Percentiles rank a stretch among this genome's conserved stretches.
These are phyloP conservation scores for Cryptosporidium xiaoi DNA, from an alignment of 169 alveolate genomes.

Conservation along the genomic window DNA sequence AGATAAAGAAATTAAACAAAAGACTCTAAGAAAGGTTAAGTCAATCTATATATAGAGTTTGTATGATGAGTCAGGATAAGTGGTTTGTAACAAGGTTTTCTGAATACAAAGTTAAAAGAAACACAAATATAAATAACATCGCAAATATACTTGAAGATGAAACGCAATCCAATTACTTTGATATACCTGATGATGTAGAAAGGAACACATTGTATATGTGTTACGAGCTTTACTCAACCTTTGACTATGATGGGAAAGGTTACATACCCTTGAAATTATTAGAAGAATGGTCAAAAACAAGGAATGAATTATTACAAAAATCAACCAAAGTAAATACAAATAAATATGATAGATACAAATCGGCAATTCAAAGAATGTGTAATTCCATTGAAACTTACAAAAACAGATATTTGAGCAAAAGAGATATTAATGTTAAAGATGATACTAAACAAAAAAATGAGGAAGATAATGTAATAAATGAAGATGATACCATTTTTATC, in stretches of 20 bases:
- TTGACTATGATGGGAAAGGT: slow-evolving; percentile 51
- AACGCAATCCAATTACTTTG: slow-evolving; percentile 7
- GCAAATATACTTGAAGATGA: slow-evolving; percentile 12
- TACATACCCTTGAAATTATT: slow-evolving; percentile 21
- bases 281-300: slow-evolving; percentile 44
- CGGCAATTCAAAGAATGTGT: slow-evolving; percentile 13
- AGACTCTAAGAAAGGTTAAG: too few species aligned
- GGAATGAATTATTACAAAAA: background rate
- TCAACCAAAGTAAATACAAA: background rate
- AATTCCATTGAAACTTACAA: slow-evolving; percentile 56
- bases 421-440: background rate
- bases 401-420: background rate
- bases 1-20: too few species aligned
- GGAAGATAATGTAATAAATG: background rate
- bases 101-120: slow-evolving; percentile 20
- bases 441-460: background rate
- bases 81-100: slow-evolving; percentile 45
- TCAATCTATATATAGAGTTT: background rate
- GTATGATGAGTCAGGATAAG: slow-evolving; percentile 16
- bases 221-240: slow-evolving; percentile 35
- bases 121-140: slow-evolving; percentile 25
- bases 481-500: background rate
- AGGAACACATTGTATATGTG: slow-evolving; percentile 3
- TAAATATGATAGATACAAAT: slow-evolving; percentile 14
- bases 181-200: background rate